Percentiles rank a stretch among this genome's conserved stretches.
phyloP scores from a whole-genome alignment of 495 filamentous ascomycete genomes.

The Aspergillus conjunctus region DNA sequence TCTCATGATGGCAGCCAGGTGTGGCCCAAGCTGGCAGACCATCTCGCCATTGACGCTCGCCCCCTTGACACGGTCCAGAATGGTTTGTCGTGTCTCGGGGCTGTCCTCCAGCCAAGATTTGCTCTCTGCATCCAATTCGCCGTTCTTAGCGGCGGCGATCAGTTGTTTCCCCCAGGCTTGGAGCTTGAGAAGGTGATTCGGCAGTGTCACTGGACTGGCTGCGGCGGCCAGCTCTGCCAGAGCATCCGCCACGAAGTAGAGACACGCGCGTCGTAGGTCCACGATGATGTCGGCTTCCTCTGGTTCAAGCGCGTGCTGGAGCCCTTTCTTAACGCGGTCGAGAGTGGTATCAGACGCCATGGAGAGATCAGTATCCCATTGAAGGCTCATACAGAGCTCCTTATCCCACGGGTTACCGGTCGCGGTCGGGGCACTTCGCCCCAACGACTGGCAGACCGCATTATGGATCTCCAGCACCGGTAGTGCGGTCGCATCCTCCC shows the following conservation, averaged over 20 bases:
- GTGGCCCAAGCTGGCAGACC: conserved; percentile 7
- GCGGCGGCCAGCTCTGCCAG: neutral
- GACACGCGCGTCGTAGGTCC: neutral
- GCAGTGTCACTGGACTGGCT: neutral
- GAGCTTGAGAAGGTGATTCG: neutral
- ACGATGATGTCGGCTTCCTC: neutral
- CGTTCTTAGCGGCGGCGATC: neutral
- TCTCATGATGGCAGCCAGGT: conserved; percentile 9
- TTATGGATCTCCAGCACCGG: neutral
- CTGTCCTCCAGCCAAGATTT: neutral
- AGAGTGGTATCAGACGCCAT: neutral
- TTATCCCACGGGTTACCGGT: neutral
- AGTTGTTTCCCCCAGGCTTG: neutral
- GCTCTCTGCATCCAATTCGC: neutral
- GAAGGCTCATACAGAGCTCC: neutral
- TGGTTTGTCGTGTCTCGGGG: neutral
- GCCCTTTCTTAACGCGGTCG: neutral
- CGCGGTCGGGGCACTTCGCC: neutral
- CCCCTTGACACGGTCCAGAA: neutral
- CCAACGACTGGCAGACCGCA: neutral
- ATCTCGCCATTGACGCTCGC: conserved; percentile 2
- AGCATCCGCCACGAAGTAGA: neutral
- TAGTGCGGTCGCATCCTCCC: neutral
- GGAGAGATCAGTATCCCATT: neutral
- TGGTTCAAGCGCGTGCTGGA: neutral